These are phyloP conservation scores for Cryptococcus amylolentus DNA, from an alignment of 1,284 basidiomycete species.

Conservation along the genomic window DNA sequence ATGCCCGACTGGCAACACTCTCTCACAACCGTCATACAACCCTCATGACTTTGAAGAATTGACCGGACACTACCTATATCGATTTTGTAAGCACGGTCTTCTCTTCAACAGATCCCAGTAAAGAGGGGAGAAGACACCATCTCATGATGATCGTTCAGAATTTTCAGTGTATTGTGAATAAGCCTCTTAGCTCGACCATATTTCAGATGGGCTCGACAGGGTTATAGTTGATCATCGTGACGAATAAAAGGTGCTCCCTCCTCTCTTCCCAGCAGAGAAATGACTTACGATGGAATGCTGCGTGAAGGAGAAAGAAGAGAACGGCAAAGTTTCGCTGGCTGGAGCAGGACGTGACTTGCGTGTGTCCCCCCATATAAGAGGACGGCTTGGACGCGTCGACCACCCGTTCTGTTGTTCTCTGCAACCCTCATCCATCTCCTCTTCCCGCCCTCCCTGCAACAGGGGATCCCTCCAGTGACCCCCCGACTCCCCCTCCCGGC, in stretches of 20 bases:
- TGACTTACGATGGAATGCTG: background rate
- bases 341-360: background rate
- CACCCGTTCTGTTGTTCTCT: background rate
- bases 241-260: background rate
- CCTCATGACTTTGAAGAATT: too few species aligned
- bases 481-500: too few species aligned
- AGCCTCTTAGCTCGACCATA: background rate
- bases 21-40: too few species aligned
- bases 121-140: too few species aligned
- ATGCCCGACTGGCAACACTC: too few species aligned
- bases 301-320: background rate
- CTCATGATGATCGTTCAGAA: background rate
- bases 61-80: too few species aligned
- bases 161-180: conserved; percentile 1
- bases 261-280: background rate
- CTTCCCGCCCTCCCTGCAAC: background rate
- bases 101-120: too few species aligned
- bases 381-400: background rate
- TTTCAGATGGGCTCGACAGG: background rate
- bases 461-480: too few species aligned
- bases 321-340: too few species aligned
- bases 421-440: background rate
- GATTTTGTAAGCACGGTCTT: too few species aligned
- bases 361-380: background rate
- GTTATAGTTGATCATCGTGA: background rate